phyloP scores from a whole-genome alignment of 148 eudicot species.

The Cornus controversa region DNA sequence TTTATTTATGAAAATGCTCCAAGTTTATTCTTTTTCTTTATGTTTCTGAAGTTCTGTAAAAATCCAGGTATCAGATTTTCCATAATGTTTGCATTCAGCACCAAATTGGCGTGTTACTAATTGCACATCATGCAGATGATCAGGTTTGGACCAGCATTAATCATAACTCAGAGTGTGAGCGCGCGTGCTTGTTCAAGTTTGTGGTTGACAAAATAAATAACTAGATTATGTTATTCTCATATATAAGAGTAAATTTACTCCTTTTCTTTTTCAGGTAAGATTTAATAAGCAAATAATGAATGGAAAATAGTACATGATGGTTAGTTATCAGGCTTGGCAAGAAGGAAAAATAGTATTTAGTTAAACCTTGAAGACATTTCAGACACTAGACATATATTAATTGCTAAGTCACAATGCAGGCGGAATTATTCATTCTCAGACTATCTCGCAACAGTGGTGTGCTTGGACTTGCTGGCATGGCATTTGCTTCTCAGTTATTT shows the following conservation, averaged over 20 bases:
- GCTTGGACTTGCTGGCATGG: conserved; percentile 98
- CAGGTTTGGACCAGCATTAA: conserved; percentile 54
- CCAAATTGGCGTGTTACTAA: conserved; percentile 60
- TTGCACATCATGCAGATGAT: conserved; percentile 97
- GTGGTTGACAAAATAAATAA: background rate
- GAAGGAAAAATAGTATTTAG: background rate
- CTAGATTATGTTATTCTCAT: background rate
- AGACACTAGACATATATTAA: conserved; percentile 2
- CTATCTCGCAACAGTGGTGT: conserved; percentile 96
- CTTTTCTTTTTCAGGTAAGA: background rate
- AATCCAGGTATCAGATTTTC: conserved; percentile 63
- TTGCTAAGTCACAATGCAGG: conserved; percentile 51
- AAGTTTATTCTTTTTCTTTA: background rate
- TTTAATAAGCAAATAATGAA: background rate
- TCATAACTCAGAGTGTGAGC: background rate
- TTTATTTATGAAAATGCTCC: background rate
- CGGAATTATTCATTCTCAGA: conserved; percentile 84
- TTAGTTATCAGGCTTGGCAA: background rate
- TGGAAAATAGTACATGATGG: conserved; percentile 8
- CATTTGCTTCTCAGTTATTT: conserved; percentile 68
- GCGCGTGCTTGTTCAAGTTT: background rate
- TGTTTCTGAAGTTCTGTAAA: conserved; percentile 9
- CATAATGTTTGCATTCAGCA: conserved; percentile 54
- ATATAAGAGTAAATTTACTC: background rate
- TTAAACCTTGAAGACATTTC: background rate